Percentiles rank a stretch among this genome's conserved stretches.
Evolutionary conservation across 441 rosid genomes (phyloP).

Genomic region (Syzygium malaccense): DNA sequence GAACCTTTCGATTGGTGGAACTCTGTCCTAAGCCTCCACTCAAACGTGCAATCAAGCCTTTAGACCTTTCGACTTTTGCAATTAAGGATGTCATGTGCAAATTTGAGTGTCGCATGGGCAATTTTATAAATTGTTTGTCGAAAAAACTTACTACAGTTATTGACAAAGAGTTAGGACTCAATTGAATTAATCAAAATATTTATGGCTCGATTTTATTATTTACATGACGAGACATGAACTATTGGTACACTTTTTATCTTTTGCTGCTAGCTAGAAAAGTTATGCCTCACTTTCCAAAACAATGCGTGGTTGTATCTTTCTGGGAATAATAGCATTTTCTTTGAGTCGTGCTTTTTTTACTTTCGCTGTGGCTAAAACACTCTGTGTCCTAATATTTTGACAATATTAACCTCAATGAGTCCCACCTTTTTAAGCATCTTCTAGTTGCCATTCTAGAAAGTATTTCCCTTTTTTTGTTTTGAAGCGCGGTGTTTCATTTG

Average conservation of each 20-base stretch:
- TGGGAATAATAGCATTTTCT: too few species aligned
- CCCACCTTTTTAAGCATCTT: not conserved
- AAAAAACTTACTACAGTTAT: not conserved
- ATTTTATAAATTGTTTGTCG: not conserved
- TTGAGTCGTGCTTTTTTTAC: not conserved
- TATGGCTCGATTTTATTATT: not conserved
- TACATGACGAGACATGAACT: too few species aligned
- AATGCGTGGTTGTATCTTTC: too few species aligned
- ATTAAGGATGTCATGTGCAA: not conserved
- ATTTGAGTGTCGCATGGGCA: fast-evolving
- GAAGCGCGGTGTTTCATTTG: not conserved
- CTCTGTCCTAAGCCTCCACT: fast-evolving
- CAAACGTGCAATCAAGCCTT: not conserved
- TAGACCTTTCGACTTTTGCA: not conserved
- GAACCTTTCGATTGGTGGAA: not conserved
- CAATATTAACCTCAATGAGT: not conserved
- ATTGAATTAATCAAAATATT: not conserved
- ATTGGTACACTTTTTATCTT: too few species aligned
- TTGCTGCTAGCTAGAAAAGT: too few species aligned
- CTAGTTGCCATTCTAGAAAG: not conserved
- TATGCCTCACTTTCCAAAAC: too few species aligned
- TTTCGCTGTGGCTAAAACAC: fast-evolving
- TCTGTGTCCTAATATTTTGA: not conserved
- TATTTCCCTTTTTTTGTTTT: not conserved
- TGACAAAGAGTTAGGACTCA: not conserved